Conservation (phyloP, 2,329 filamentous ascomycete species). For the Diplodia corticola region DNA sequence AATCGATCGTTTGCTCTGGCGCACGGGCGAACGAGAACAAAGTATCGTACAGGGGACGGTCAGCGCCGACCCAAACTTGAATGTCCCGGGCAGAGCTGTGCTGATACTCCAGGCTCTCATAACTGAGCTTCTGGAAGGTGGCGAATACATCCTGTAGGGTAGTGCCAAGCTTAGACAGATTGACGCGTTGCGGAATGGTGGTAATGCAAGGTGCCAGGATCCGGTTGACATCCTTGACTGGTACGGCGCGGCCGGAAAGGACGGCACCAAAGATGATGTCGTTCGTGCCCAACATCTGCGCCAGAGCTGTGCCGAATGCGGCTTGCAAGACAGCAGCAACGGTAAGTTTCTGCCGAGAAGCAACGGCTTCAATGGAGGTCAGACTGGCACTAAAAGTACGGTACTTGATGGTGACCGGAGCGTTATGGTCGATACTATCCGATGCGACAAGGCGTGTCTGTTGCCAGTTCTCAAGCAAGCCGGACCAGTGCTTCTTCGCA, state of each 20-base stretch:
- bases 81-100: conserved; percentile 40
- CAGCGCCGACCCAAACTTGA: conserved; percentile 38
- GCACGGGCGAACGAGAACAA: conserved; percentile 37
- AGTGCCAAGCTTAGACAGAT: conserved; percentile 26
- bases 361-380: conserved; percentile 31
- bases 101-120: conserved; percentile 38
- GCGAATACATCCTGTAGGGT: conserved; percentile 31
- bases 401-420: not conserved
- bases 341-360: conserved; percentile 34
- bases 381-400: conserved; percentile 27
- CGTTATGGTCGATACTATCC: conserved; percentile 4
- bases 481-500: conserved; percentile 29
- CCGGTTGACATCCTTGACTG: conserved; percentile 34
- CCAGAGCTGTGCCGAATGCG: conserved; percentile 38
- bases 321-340: conserved; percentile 37
- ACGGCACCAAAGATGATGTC: conserved; percentile 39
- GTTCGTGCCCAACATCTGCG: conserved; percentile 30
- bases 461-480: conserved; percentile 32
- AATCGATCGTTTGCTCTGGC: conserved; percentile 18
- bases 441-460: conserved; percentile 46
- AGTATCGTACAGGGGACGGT: conserved; percentile 37
- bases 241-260: conserved; percentile 37
- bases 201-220: conserved; percentile 41
- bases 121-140: conserved; percentile 29
- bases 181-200: conserved; percentile 40